Conservation (phyloP, 2,329 filamentous ascomycete genomes). For the Truncatella angustata region DNA sequence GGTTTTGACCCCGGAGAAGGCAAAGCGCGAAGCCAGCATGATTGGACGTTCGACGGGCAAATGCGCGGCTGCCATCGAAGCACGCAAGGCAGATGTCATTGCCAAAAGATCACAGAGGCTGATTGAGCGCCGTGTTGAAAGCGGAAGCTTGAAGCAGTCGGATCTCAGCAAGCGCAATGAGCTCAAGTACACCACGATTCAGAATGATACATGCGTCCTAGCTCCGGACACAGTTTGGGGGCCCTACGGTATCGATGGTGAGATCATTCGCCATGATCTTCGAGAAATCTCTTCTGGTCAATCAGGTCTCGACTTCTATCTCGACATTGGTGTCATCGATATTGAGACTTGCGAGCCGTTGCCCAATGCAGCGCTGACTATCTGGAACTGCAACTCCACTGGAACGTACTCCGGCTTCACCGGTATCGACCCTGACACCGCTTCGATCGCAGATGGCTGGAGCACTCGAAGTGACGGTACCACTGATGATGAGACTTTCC, state of each 20-base stretch:
- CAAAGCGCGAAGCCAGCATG: constrained; percentile 8
- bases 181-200: constrained; percentile 5
- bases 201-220: constrained; percentile 7
- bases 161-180: neutral
- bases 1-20: constrained; percentile 6
- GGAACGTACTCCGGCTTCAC: constrained; percentile 7
- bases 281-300: neutral
- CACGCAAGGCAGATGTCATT: neutral
- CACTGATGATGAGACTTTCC: constrained; percentile 6
- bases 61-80: constrained; percentile 7
- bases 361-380: neutral
- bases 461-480: constrained; percentile 1
- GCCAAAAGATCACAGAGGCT: constrained; percentile 1
- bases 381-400: constrained; percentile 6
- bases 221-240: constrained; percentile 5
- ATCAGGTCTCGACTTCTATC: constrained; percentile 1
- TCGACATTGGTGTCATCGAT: constrained; percentile 8
- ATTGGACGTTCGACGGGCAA: constrained; percentile 5
- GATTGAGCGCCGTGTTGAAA: neutral
- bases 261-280: constrained; percentile 8
- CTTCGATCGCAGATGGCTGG: neutral
- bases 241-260: constrained; percentile 7
- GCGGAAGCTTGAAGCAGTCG: neutral
- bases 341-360: constrained; percentile 7
- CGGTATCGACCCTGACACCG: constrained; percentile 6